Conservation (phyloP, 352 stramenopile genomes). For the Elongisporangium undulatum region DNA sequence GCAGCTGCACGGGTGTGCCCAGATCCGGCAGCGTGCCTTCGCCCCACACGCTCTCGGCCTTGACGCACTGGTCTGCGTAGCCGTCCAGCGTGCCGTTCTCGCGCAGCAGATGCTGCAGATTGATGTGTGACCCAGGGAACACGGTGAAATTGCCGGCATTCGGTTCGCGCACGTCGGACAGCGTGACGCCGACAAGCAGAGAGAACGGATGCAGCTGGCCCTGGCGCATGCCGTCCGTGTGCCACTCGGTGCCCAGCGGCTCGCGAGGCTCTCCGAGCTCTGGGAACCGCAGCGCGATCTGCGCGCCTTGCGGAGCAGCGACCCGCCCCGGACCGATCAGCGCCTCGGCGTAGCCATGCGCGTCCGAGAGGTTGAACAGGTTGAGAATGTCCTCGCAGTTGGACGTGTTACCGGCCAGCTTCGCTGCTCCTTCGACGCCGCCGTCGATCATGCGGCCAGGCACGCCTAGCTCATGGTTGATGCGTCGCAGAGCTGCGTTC, state of each 20-base stretch:
- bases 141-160: slow-evolving; percentile 70
- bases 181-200: slow-evolving; percentile 53
- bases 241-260: slow-evolving; percentile 67
- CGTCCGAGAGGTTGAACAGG: slow-evolving; percentile 50
- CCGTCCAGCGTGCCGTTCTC: slow-evolving; percentile 48
- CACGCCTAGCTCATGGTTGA: slow-evolving; percentile 76
- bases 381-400: slow-evolving; percentile 60
- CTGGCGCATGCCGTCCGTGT: slow-evolving; percentile 81
- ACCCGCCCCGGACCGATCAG: slow-evolving; percentile 47
- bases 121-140: slow-evolving; percentile 57
- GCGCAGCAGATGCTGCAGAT: slow-evolving; percentile 44
- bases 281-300: slow-evolving; percentile 73
- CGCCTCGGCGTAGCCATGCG: slow-evolving; percentile 52
- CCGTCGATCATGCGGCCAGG: slow-evolving; percentile 67
- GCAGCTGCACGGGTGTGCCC: slow-evolving; percentile 52
- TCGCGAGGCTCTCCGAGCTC: slow-evolving; percentile 60
- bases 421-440: slow-evolving; percentile 65
- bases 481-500: slow-evolving; percentile 49
- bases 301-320: slow-evolving; percentile 40
- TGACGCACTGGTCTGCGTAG: slow-evolving; percentile 53
- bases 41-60: slow-evolving; percentile 70
- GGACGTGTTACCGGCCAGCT: slow-evolving; percentile 65
- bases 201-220: slow-evolving; percentile 67
- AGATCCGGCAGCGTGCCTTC: slow-evolving; percentile 66
- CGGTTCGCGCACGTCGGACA: slow-evolving; percentile 63